Evolutionary conservation across 148 eudicot genomes (phyloP), one percentile per base, ranked within the genome.

Genomic region (Salicornia ramosissima): DNA sequence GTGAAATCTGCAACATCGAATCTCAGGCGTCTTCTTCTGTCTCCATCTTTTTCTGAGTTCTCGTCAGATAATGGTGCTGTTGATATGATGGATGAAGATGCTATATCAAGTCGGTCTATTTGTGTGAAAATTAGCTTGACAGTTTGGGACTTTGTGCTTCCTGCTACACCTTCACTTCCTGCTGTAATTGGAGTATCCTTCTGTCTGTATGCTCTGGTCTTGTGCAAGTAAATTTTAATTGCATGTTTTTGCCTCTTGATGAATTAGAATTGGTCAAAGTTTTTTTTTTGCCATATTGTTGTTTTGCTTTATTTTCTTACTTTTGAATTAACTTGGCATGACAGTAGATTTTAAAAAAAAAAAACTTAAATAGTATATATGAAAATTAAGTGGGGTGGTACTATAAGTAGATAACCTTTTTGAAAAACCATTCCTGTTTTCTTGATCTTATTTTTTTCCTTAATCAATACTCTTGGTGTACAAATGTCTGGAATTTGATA

Each of bases 141-240:
- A 50, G 91, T 94, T 36, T 94, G 99, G 99, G 97, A 94, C 72
- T 94, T 88, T 43, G 83, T 85, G 40, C 92, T 94, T 65, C 99
- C 99, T 22, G 79, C 64, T 25, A 90, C 99, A 24, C 99, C 99
- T 74, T 94, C 97, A 28, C 88, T 94, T 79, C 99, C 99, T 51
- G 99, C 99, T 70, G 99, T 90, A 58, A 91, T 94, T 77, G 99
- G 99, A 75, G 99, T 94, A 94, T 94, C 99, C 99, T 87, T 51
- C 30, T 62, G 65, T 68, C 54, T 66, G 7, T 71, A 25, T 19
- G 42, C 64, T 58, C 61, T n/a, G 65, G 29, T 25, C 14, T n/a
- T 18, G 45, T 79, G 51, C 43, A 60, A 21, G 10, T 49, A 50
- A 47, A 72, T 25, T 63, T n/a, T 59, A n/a, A 24, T 71, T 63